Evolutionary conservation across 805 yeast genomes (phyloP).

Genomic region (Pichia sporocuriosa): DNA sequence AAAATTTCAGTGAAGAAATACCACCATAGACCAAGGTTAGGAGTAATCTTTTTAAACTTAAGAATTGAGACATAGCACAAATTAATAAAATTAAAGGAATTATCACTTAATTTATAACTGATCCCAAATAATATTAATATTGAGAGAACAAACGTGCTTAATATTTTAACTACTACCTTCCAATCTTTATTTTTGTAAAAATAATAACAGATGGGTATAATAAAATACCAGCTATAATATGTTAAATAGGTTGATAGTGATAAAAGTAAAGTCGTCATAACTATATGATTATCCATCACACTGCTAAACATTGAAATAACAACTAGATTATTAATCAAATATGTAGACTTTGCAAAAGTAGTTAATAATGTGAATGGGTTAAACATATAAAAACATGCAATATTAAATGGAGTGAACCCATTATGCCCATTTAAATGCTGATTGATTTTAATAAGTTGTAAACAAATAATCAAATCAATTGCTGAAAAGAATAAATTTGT

Average conservation of each 20-base stretch:
- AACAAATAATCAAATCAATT: conserved; percentile 54
- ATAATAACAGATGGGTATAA: conserved; percentile 47
- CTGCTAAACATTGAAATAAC: conserved; percentile 42
- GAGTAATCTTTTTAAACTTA: conserved; percentile 63
- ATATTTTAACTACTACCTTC: conserved; percentile 19
- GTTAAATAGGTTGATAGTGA: conserved; percentile 61
- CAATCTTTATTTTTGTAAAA: conserved; percentile 9
- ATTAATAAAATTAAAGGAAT: conserved; percentile 39
- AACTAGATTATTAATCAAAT: conserved; percentile 52
- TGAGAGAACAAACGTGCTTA: conserved; percentile 24
- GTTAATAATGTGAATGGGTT: conserved; percentile 77
- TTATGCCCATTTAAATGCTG: conserved; percentile 27
- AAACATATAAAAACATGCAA: conserved; percentile 53
- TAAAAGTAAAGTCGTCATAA: conserved; percentile 44
- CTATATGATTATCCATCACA: conserved; percentile 34
- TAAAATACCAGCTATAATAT: conserved; percentile 52
- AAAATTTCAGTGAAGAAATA: conserved; percentile 94
- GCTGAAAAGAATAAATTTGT: conserved; percentile 44
- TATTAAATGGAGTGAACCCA: conserved; percentile 16
- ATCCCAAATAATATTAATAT: conserved; percentile 27
- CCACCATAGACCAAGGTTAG: conserved; percentile 98
- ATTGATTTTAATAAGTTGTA: conserved; percentile 45
- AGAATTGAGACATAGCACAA: conserved; percentile 54
- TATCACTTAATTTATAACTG: conserved; percentile 35
- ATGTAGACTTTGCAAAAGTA: conserved; percentile 62